Base-by-base conservation (phyloP, 345 rosid species). In the Mallotus nudiflorus region DNA sequence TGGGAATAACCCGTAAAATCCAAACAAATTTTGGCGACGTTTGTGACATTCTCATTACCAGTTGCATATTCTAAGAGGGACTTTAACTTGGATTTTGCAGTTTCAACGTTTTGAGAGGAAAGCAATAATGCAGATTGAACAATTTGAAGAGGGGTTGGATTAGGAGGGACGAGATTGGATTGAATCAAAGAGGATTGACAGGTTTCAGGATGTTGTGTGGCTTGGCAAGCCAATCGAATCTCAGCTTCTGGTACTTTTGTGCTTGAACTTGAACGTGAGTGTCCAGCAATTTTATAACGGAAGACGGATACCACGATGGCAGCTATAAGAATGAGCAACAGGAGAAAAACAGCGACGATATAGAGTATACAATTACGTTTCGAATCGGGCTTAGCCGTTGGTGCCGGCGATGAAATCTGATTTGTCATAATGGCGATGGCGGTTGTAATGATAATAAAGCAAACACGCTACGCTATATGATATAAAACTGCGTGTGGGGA, bases 61-160 rank as follows among this genome's bases (percentile, higher is more conserved):
- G 67, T 61, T 53, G 94, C 83, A 9, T 88, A 48, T 69, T 68
- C 74, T n/a, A 87, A 69, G 76, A 91, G 77, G 24, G 90, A 77
- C 33, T 79, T 68, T 16, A 87, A 70, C 85, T 85, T 84, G 7
- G 86, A 73, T 39, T 74, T 80, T 6, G 83, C 87, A 54, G 85
- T 77, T 18, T 69, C 69, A 72, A 90, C 89, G 78, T 82, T 83
- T 8, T 74, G 63, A 31, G 80, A 59, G 59, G 98, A 88, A 58
- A 80, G 78, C 12, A 77, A 59, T 67, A 94, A 71, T 46, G 96
- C 90, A 5, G 95, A 79, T 61, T 82, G 86, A 77, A 90, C 85
- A 77, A 88, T 68, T 67, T 87, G 86, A 33, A 77, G 50, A 0
- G 95, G 80, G 66, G 80, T 83, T 0, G 97, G 84, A 37, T 80